phyloP scores from a whole-genome alignment of 148 eudicot genomes.

The Oxyria digyna region DNA sequence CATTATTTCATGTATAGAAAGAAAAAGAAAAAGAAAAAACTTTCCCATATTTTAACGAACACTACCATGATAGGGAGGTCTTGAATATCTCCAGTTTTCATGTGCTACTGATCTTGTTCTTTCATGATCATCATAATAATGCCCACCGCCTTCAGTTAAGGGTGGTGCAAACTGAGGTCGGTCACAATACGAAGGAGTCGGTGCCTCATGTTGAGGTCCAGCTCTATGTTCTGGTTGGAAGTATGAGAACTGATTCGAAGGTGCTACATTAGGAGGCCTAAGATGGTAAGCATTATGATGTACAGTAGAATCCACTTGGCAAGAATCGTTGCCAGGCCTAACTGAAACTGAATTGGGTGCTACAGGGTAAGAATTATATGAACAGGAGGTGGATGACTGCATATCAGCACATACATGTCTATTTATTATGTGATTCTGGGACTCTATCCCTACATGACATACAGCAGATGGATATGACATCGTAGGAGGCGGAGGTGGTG shows the following conservation, averaged over 20 bases:
- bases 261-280: constrained; percentile 65
- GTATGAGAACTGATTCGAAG: constrained; percentile 78
- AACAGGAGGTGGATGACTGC: constrained; percentile 20
- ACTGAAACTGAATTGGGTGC: constrained; percentile 38
- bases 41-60: neutral
- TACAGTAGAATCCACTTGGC: constrained; percentile 20
- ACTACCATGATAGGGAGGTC: constrained; percentile 18
- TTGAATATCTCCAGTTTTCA: constrained; percentile 67
- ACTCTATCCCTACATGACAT: constrained; percentile 27
- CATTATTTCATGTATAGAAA: neutral
- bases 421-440: constrained; percentile 16
- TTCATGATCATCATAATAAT: constrained; percentile 56
- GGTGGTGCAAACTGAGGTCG: constrained; percentile 35
- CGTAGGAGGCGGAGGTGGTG: constrained; percentile 2
- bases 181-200: constrained; percentile 23
- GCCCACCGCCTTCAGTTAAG: constrained; percentile 44
- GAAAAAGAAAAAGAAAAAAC: too few species aligned
- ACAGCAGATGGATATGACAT: constrained; percentile 11
- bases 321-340: constrained; percentile 24
- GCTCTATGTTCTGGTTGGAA: constrained; percentile 50
- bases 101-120: constrained; percentile 39
- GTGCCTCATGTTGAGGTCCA: constrained; percentile 29
- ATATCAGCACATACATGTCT: constrained; percentile 23
- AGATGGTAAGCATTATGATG: constrained; percentile 40
- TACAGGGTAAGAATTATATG: constrained; percentile 33